Evolutionary conservation across 345 rosid genomes (phyloP).

Genomic region (Erysimum cheiranthoides): DNA sequence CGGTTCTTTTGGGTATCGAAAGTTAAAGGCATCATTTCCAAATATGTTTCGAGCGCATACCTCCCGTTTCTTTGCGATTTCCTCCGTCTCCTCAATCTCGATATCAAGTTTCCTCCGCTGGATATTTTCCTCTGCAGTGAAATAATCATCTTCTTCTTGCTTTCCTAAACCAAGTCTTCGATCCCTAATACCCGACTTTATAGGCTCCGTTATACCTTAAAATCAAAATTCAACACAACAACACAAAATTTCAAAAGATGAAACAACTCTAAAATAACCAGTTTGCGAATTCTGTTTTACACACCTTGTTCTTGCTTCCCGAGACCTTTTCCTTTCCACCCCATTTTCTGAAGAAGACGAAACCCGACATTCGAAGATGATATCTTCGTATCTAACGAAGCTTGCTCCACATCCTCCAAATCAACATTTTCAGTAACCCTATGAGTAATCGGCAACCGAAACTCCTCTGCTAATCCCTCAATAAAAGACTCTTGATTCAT

Average conservation of each 20-base stretch:
- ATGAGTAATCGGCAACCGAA: constrained; percentile 75
- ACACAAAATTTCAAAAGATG: constrained; percentile 25
- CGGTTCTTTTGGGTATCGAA: constrained; percentile 58
- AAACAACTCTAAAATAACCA: background rate
- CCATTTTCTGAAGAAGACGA: constrained; percentile 98
- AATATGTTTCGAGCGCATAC: constrained; percentile 61
- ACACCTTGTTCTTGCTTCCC: constrained; percentile 97
- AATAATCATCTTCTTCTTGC: constrained; percentile 97
- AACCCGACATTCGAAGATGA: constrained; percentile 88
- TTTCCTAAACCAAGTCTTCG: constrained; percentile 93
- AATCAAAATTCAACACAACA: background rate
- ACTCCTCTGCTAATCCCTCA: constrained; percentile 77
- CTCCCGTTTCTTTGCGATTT: constrained; percentile 91
- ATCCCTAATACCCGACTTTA: constrained; percentile 92
- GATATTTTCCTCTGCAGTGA: constrained; percentile 93
- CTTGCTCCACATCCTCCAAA: constrained; percentile 89
- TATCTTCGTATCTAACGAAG: constrained; percentile 77
- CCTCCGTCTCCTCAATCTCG: constrained; percentile 93
- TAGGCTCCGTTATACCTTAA: constrained; percentile 84
- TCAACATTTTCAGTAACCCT: constrained; percentile 84
- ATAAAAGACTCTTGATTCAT: constrained; percentile 62
- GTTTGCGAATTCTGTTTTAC: background rate
- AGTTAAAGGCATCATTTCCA: constrained; percentile 67
- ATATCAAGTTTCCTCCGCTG: constrained; percentile 89
- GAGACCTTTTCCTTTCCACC: constrained; percentile 98